These are phyloP conservation scores for Wallacemonas collosoma DNA, from an alignment of 208 protist species.

Conservation along the genomic window DNA sequence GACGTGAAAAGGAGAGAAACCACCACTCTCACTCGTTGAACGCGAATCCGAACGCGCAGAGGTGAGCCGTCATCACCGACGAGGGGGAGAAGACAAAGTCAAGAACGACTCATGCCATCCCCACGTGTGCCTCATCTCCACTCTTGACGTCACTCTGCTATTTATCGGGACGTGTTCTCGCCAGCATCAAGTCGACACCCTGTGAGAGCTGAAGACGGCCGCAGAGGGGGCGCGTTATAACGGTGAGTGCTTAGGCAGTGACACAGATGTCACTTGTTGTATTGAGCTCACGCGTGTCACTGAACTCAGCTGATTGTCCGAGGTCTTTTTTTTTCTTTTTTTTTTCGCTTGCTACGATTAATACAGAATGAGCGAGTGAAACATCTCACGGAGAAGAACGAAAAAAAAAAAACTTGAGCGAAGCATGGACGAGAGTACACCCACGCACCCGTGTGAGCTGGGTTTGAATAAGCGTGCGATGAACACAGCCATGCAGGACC, in stretches of 20 bases:
- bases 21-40: no score
- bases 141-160: no score
- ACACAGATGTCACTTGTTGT: neutral
- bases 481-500: neutral
- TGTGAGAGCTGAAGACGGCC: no score
- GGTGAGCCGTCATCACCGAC: no score
- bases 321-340: neutral
- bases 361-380: slow-evolving; percentile 13
- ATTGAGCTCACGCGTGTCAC: neutral
- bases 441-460: neutral
- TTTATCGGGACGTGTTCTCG: no score
- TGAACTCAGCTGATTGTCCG: neutral
- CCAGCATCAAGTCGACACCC: no score
- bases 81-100: no score
- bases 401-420: slow-evolving; percentile 14
- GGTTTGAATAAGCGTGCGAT: neutral
- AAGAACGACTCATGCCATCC: no score
- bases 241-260: neutral
- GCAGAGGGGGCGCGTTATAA: no score
- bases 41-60: no score
- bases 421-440: neutral
- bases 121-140: no score
- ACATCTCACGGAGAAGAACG: slow-evolving; percentile 12
- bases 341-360: slow-evolving; percentile 16
- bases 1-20: no score